A percentile compares a stretch with the other conserved stretches of the same genome.
Evolutionary conservation across 371 early-diverging fungal species (phyloP).

Genomic region (Parasitella parasitica): DNA sequence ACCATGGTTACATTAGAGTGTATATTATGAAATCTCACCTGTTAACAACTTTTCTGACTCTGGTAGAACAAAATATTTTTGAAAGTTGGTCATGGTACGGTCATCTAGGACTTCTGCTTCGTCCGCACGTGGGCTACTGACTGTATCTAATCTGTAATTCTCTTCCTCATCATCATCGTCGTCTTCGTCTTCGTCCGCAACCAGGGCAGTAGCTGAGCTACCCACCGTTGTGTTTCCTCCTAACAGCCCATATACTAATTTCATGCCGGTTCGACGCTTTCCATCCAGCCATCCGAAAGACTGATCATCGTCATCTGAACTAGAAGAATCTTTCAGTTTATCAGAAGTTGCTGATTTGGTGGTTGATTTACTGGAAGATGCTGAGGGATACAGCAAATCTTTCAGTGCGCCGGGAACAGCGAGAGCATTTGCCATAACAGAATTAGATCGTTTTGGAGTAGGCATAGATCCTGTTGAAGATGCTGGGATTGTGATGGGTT

Average conservation of each 20-base stretch:
- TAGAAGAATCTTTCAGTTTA: slow-evolving; percentile 19
- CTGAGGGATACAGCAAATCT: slow-evolving; percentile 28
- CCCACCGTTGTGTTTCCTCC: slow-evolving; percentile 20
- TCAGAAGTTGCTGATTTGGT: not conserved
- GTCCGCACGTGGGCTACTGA: not conserved
- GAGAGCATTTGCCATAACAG: slow-evolving; percentile 34
- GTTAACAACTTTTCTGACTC: slow-evolving; percentile 55
- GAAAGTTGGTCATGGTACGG: slow-evolving; percentile 46
- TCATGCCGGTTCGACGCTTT: slow-evolving; percentile 45
- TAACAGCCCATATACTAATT: slow-evolving; percentile 42
- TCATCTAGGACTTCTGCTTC: slow-evolving; percentile 38
- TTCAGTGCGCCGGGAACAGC: slow-evolving; percentile 34
- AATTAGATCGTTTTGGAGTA: slow-evolving; percentile 10
- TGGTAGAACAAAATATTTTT: slow-evolving; percentile 62
- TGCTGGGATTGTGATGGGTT: slow-evolving; percentile 30
- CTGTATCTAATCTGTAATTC: not conserved
- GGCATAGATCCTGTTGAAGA: not conserved
- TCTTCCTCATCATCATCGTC: slow-evolving; percentile 16
- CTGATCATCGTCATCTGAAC: slow-evolving; percentile 43
- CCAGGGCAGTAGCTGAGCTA: slow-evolving; percentile 22
- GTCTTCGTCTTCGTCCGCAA: slow-evolving; percentile 31
- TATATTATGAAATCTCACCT: slow-evolving; percentile 26
- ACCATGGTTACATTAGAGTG: not conserved
- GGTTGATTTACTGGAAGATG: slow-evolving; percentile 9
- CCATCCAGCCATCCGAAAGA: slow-evolving; percentile 40